A percentile compares a stretch with the other conserved stretches of the same genome.
phyloP scores from a whole-genome alignment of 768 basidiomycete genomes.

The Russula abietina region DNA sequence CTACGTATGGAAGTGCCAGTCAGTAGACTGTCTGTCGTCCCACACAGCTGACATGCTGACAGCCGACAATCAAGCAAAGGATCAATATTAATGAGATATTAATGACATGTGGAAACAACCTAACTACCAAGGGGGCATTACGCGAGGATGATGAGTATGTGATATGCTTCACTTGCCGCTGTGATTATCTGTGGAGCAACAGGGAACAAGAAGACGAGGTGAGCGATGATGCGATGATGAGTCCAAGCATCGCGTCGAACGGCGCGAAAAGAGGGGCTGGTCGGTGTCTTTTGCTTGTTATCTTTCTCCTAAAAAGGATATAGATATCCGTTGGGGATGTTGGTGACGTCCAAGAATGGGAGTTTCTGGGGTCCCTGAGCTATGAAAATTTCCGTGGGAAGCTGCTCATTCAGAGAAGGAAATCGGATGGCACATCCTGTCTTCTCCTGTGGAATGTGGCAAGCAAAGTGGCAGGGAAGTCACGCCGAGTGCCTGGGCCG shows the following conservation, averaged over 20 bases:
- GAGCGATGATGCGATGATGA: not conserved
- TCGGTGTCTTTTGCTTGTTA: not conserved
- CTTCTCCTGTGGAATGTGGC: not conserved
- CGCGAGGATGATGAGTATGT: not conserved
- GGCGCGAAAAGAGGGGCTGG: not conserved
- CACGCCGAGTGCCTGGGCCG: not conserved
- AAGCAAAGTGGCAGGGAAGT: not conserved
- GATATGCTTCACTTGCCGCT: not conserved
- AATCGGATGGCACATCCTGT: not conserved
- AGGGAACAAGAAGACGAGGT: not conserved
- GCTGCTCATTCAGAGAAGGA: not conserved
- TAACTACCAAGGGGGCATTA: not conserved
- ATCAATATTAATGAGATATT: too few relatives aligned
- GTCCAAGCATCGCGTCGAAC: not conserved
- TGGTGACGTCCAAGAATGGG: not conserved
- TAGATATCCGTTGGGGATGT: not conserved
- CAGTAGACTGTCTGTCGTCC: too few relatives aligned
- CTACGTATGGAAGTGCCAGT: too few relatives aligned
- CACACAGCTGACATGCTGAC: not conserved
- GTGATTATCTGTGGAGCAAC: not conserved
- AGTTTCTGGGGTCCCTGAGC: slow-evolving; percentile 4
- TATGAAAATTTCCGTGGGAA: not conserved
- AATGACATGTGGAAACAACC: not conserved
- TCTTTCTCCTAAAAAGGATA: not conserved
- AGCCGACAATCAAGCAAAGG: not conserved